A percentile compares a stretch with the other conserved stretches of the same genome.
Evolutionary conservation across 2,329 filamentous ascomycete genomes (phyloP).

Genomic region (Pyrenophora teres): DNA sequence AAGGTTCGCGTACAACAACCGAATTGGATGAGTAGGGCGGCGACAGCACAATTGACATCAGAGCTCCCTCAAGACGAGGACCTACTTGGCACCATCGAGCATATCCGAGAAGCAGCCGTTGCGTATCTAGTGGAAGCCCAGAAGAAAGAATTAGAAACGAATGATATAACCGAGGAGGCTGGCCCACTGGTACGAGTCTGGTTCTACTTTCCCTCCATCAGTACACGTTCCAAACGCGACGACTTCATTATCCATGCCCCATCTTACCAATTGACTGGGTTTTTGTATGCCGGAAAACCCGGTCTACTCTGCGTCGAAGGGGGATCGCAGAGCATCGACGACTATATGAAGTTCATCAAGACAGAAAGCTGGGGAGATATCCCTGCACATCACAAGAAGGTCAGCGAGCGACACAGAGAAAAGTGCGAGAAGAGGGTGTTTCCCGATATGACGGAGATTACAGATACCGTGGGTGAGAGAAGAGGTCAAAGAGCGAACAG

Average conservation of each 20-base stretch:
- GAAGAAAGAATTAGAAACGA: neutral
- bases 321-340: conserved; percentile 55
- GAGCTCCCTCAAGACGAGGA: conserved; percentile 18
- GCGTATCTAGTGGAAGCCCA: conserved; percentile 4
- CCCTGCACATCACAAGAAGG: conserved; percentile 65
- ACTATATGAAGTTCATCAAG: conserved; percentile 67
- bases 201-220: conserved; percentile 68
- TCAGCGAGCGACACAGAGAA: conserved; percentile 61
- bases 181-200: conserved; percentile 57
- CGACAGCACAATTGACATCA: conserved; percentile 22
- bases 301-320: conserved; percentile 61
- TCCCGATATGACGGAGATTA: conserved; percentile 62
- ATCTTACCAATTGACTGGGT: conserved; percentile 60
- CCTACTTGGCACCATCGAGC: conserved; percentile 28
- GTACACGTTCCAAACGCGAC: conserved; percentile 62
- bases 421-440: conserved; percentile 51
- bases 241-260: conserved; percentile 62
- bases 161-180: neutral
- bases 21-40: conserved; percentile 29
- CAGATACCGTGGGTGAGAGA: conserved; percentile 55
- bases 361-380: conserved; percentile 68
- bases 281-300: conserved; percentile 65
- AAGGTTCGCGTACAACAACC: conserved; percentile 33
- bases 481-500: conserved; percentile 57
- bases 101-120: conserved; percentile 25